Base-by-base conservation (phyloP, 768 basidiomycete genomes). In the Dioszegia hungarica region DNA sequence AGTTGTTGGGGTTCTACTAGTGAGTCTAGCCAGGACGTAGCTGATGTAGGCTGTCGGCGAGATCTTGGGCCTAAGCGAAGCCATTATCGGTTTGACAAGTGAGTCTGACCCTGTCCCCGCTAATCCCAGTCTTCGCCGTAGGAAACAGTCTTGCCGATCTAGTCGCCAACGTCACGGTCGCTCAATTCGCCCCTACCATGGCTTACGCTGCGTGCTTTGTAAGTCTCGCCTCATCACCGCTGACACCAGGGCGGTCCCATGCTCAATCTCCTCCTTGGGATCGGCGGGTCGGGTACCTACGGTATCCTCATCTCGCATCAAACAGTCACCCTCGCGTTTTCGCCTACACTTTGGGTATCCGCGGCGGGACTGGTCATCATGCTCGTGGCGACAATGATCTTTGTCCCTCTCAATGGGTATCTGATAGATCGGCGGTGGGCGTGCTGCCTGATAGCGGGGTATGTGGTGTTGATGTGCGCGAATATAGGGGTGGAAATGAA, bases 121-220 rank as follows among this genome's bases (percentile, higher is more conserved):
- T 46, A 24, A 38, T n/a, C 24, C 2, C 34, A 73, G 70, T 99
- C 57, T 99, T 99, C 62, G 95, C 94, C 1, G 82, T 97, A 27
- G 94, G 95, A 24, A 98, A 98, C 75, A 94, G 90, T 14, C 82
- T 95, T 4, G 94, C 93, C 0, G 95, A 99, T 77, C 83, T 97
- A 20, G 93, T 99, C 5, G 94, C 95, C 20, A 97, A 98, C 77
- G 89, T 90, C 80, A 91, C 88, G 50, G 90, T 98, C 10, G 94
- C 94, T 20, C 88, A 72, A 49, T 75, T 74, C 49, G 74, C 74
- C 1, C 74, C 74, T 9, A 66, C 72, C 12, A 75, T 75, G 74
- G 71, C 74, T 14, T 75, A 75, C 51, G 74, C 72, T 12, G 74
- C 74, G 17, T 75, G 74, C 45, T 72, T 72, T 49, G 71, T 68